These are phyloP conservation scores for Arabidopsis arenosa DNA, from an alignment of 345 rosid species.

Conservation along the genomic window DNA sequence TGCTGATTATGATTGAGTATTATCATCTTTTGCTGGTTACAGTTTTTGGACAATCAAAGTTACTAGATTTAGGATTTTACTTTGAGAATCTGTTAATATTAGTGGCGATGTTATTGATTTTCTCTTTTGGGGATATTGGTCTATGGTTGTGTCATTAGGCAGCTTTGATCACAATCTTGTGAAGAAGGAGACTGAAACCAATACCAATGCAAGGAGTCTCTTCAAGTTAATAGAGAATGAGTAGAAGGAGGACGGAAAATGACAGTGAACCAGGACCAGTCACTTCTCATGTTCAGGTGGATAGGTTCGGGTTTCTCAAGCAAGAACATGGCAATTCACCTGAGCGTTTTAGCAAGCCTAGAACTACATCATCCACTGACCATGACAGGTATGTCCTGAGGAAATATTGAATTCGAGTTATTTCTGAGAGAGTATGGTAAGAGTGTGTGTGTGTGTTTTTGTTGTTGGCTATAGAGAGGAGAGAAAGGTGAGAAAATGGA, in stretches of 20 bases:
- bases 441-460: conserved; percentile 16
- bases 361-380: conserved; percentile 53
- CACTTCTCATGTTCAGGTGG: conserved; percentile 61
- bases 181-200: conserved; percentile 32
- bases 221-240: conserved; percentile 58
- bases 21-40: neutral
- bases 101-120: neutral
- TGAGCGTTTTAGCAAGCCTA: conserved; percentile 45
- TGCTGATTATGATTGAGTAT: neutral
- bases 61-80: neutral
- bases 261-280: conserved; percentile 67
- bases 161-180: conserved; percentile 41
- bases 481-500: conserved; percentile 89
- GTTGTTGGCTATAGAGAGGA: conserved; percentile 64
- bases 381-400: conserved; percentile 56
- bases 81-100: neutral
- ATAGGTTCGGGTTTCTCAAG: conserved; percentile 79
- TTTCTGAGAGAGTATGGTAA: neutral
- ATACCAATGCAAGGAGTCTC: conserved; percentile 34
- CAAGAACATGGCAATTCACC: conserved; percentile 61
- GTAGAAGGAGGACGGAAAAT: conserved; percentile 60
- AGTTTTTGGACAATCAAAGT: neutral
- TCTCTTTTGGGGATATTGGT: neutral
- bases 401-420: neutral
- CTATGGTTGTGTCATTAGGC: neutral